Base-by-base conservation (phyloP, 2,329 filamentous ascomycete genomes). In the Trichoderma oligosporum region DNA sequence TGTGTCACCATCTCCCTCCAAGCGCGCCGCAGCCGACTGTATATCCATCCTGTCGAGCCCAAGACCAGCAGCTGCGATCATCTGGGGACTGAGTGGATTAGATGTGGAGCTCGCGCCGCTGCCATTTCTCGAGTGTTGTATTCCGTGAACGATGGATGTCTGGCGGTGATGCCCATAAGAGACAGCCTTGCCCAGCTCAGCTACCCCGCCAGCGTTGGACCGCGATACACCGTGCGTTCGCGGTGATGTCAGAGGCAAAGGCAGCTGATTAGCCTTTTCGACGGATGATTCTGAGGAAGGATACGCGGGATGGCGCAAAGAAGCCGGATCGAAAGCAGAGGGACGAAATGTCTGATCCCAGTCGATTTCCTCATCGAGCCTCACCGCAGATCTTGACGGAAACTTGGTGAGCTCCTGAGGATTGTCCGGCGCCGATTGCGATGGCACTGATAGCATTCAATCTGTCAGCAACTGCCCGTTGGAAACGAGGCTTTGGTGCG, bases 121-220 rank as follows among this genome's bases (percentile, higher is more conserved):
- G 65, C 91, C 88, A 81, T 95, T 96, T 74, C 93, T 81, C 66
- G 83, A 83, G 82, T 99, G 94, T 71, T 96, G 92, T 64, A 96
- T 86, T 67, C 94, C 93, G 83, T 97, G 90, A 57, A 97, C 92
- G 65, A 97, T 97, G 47, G 93, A 97, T 0, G 93, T 96, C 76
- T 99, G 91, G 56, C 94, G 87, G 74, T 97, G 91, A 72, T 99
- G 92, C 59, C 89, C 90, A 78, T 97, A 85, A 22, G 77, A 67
- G 31, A 74, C 74, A 41, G 73, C 72, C 67, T 84, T 85, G 56
- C 82, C 84, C 46, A 81, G 77, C 64, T 83, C 81, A 59, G 78
- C 71, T 49, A 78, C 70, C 29, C 71, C 71, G 56, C 70, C 59
- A 42, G 20, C 20, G 18, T 25, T 74, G 24, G 71, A 68, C 60